phyloP scores from a whole-genome alignment of 192 early-diverging fungal species.

The Neocallimastix lanati region DNA sequence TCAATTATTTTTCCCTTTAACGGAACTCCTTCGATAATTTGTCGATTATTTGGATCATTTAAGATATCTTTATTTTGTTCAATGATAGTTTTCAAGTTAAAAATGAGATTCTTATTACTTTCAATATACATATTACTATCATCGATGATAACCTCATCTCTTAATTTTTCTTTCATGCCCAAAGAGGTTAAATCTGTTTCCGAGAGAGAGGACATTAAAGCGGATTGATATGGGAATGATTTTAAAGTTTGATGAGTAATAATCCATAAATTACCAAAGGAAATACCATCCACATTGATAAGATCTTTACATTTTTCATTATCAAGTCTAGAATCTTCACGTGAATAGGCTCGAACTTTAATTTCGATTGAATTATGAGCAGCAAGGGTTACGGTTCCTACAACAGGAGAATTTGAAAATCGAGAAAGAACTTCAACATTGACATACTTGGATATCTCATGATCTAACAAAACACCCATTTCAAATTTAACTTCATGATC shows the following conservation, averaged over 20 bases:
- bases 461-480: slow-evolving; percentile 37
- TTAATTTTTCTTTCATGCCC: neutral
- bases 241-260: neutral
- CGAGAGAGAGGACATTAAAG: neutral
- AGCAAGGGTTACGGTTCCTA: slow-evolving; percentile 41
- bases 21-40: slow-evolving; percentile 45
- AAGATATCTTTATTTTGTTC: neutral
- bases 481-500: slow-evolving; percentile 66
- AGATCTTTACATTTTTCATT: no score
- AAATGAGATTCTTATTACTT: neutral
- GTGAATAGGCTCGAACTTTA: no score
- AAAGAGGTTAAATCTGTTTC: neutral
- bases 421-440: slow-evolving; percentile 56
- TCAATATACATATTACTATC: no score
- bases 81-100: neutral
- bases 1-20: slow-evolving; percentile 48
- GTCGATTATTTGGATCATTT: slow-evolving; percentile 5
- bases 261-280: slow-evolving; percentile 37
- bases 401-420: slow-evolving; percentile 62
- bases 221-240: neutral
- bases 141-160: no score
- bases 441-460: no score
- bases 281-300: slow-evolving; percentile 39
- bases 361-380: slow-evolving; percentile 48
- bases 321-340: no score